A percentile compares a stretch with the other conserved stretches of the same genome.
Evolutionary conservation across 768 basidiomycete genomes (phyloP).

Genomic region (Lyophyllum decastes): DNA sequence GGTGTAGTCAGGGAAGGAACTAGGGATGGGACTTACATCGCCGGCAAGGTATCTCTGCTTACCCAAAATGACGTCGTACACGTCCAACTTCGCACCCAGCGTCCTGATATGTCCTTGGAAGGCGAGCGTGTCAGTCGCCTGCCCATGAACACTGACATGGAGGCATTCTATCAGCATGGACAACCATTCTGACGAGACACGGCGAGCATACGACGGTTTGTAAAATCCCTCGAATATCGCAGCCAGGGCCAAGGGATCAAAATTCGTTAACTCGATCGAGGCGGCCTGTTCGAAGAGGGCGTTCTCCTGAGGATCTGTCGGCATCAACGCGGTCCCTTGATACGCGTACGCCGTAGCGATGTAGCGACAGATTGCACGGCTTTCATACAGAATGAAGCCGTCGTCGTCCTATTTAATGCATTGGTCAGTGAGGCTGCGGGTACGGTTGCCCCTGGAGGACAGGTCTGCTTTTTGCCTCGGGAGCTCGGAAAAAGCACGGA

Average conservation of each 20-base stretch:
- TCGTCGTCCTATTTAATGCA: slow-evolving; percentile 22
- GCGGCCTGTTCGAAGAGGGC: slow-evolving; percentile 41
- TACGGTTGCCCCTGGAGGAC: background rate
- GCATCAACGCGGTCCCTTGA: slow-evolving; percentile 54
- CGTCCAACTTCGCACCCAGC: slow-evolving; percentile 38
- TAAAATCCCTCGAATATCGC: background rate
- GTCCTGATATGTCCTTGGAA: slow-evolving; percentile 34
- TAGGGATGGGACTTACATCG: slow-evolving; percentile 26
- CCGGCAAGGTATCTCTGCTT: slow-evolving; percentile 50
- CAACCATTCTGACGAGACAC: background rate
- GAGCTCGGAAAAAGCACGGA: background rate
- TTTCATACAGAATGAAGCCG: slow-evolving; percentile 34
- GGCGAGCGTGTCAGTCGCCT: background rate
- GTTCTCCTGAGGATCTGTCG: slow-evolving; percentile 32
- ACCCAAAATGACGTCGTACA: slow-evolving; percentile 46
- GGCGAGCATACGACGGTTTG: background rate
- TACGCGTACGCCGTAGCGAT: slow-evolving; percentile 46
- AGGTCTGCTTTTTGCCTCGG: background rate
- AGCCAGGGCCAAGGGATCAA: slow-evolving; percentile 37
- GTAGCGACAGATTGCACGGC: slow-evolving; percentile 54
- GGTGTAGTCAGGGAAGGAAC: slow-evolving; percentile 17
- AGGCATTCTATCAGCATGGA: background rate
- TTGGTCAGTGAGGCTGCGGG: background rate
- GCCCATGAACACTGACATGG: background rate
- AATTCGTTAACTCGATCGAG: slow-evolving; percentile 45